Base-by-base conservation (phyloP, 495 filamentous ascomycete species). In the Penicillium verhagenii region DNA sequence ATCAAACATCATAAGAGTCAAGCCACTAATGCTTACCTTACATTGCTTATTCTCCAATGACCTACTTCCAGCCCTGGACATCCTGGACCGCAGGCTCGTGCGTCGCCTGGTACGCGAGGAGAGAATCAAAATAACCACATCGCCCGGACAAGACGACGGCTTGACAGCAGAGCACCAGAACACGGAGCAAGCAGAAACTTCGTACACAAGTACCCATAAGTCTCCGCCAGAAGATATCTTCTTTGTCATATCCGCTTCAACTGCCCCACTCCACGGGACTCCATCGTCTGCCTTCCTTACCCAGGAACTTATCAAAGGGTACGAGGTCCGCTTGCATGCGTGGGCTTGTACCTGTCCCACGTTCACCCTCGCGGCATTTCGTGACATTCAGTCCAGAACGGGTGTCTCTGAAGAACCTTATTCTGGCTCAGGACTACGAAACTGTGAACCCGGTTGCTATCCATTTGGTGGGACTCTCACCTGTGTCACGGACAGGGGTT, bases 341-440 rank as follows among this genome's bases (percentile, higher is more conserved):
- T 97, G 92, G 92, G 91, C 89, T 65, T 97, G 92, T 66, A 88
- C 83, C 9, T 97, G 92, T 76, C 86, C 90, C 1, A 85, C 84
- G 3, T 97, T 96, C 65, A 79, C 87, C 0, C 86, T 93, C 53
- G 73, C 82, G 26, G 80, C 83, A 35, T 90, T 90, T 54, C 82
- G 81, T 20, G 61, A 72, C 43, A 45, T 56, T 46, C 39, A 51
- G 20, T 39, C 57, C 7, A 52, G 53, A 23, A 26, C 21, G 16
- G 37, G 19, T 16, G 5, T 16, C n/a, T 24, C 54, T 20, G 54
- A 51, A 31, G 26, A 61, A 0, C 31, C 59, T 39, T 39, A 55
- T 18, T 38, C 52, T 46, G 6, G 23, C 14, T 25, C 39, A 24
- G 60, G 42, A 25, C n/a, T 33, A 54, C 37, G 35, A 52, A 39